phyloP scores from a whole-genome alignment of 1,139 yeast genomes.

The Suhomyces coccinellae region DNA sequence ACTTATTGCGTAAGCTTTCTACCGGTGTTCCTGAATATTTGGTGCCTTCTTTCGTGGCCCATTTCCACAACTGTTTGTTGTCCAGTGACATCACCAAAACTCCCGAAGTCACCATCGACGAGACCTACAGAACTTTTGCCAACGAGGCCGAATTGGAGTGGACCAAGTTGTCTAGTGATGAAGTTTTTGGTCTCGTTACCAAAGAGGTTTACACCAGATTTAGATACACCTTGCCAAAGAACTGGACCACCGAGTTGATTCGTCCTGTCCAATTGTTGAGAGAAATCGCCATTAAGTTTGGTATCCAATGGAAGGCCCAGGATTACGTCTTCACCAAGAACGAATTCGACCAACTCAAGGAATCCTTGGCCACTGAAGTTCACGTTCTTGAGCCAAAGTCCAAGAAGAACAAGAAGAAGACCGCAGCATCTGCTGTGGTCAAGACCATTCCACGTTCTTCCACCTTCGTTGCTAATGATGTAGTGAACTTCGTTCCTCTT shows the following conservation, averaged over 20 bases:
- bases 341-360: constrained; percentile 38
- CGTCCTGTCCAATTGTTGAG: constrained; percentile 56
- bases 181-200: constrained; percentile 45
- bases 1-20: constrained; percentile 57
- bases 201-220: constrained; percentile 59
- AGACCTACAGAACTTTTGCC: constrained; percentile 45
- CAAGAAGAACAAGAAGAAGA: constrained; percentile 37
- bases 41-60: constrained; percentile 61
- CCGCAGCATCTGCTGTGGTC: constrained; percentile 16
- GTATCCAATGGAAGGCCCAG: constrained; percentile 79
- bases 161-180: constrained; percentile 43
- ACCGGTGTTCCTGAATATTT: constrained; percentile 52
- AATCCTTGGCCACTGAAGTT: constrained; percentile 19
- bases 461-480: constrained; percentile 60
- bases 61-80: constrained; percentile 71
- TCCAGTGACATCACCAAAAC: constrained; percentile 46
- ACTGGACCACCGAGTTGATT: constrained; percentile 43
- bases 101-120: constrained; percentile 48
- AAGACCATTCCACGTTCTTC: constrained; percentile 31
- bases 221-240: constrained; percentile 55
- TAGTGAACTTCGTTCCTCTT: constrained; percentile 68
- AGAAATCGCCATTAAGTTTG: constrained; percentile 74
- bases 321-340: constrained; percentile 52
- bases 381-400: constrained; percentile 16
- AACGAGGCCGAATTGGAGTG: constrained; percentile 45